Evolutionary conservation across 768 basidiomycete species (phyloP).

Genomic region (Boletellus ananiceps): DNA sequence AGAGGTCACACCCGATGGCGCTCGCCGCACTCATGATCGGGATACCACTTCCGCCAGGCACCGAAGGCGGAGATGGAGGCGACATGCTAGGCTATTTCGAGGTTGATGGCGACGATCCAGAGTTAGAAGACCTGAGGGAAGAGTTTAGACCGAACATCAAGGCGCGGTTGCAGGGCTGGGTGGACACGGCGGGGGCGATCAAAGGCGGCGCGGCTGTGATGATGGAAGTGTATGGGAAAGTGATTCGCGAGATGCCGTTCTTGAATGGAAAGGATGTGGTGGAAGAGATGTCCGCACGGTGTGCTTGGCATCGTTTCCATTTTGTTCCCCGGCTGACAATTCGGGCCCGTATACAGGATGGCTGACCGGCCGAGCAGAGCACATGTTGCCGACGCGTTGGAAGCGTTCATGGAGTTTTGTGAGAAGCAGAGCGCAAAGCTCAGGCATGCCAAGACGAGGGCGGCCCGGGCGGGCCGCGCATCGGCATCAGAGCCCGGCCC

Average conservation of each 20-base stretch:
- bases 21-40: slow-evolving; percentile 67
- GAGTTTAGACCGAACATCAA: slow-evolving; percentile 57
- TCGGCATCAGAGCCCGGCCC: background rate
- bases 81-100: slow-evolving; percentile 52
- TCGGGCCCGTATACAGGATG: slow-evolving; percentile 34
- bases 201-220: slow-evolving; percentile 38
- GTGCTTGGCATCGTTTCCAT: slow-evolving; percentile 3
- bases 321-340: background rate
- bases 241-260: slow-evolving; percentile 54
- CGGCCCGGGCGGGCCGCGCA: background rate
- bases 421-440: slow-evolving; percentile 37
- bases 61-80: slow-evolving; percentile 36
- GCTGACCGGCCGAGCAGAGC: slow-evolving; percentile 51
- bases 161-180: slow-evolving; percentile 57
- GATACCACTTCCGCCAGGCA: slow-evolving; percentile 37
- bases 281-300: slow-evolving; percentile 55
- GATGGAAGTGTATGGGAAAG: slow-evolving; percentile 39
- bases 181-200: slow-evolving; percentile 34
- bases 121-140: slow-evolving; percentile 56
- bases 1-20: slow-evolving; percentile 47
- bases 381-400: slow-evolving; percentile 49
- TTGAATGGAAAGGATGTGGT: slow-evolving; percentile 47
- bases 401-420: slow-evolving; percentile 44
- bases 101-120: slow-evolving; percentile 47
- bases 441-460: slow-evolving; percentile 33